Conservation (phyloP, 352 stramenopile species). For the Phytophthora pini region DNA sequence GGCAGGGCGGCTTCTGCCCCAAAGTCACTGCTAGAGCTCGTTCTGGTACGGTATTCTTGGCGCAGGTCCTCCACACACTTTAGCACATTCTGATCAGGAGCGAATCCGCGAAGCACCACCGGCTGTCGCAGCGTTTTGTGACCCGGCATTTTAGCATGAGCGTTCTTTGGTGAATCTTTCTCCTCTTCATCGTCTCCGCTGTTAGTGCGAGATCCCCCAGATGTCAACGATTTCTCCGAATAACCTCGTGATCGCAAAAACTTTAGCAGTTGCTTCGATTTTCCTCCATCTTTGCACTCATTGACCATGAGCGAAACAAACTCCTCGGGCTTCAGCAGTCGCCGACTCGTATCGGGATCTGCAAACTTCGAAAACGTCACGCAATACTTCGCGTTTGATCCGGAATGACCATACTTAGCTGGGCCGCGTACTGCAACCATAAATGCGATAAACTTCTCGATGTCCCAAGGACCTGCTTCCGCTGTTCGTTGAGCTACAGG, state of each 20-base stretch:
- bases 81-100: slow-evolving; percentile 77
- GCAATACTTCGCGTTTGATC: slow-evolving; percentile 43
- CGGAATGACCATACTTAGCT: slow-evolving; percentile 32
- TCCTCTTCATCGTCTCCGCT: slow-evolving; percentile 37
- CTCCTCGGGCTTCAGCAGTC: slow-evolving; percentile 40
- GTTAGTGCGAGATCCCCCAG: slow-evolving; percentile 14
- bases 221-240: slow-evolving; percentile 38
- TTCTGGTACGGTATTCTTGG: slow-evolving; percentile 22
- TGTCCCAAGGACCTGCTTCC: slow-evolving; percentile 48
- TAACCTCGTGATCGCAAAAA: slow-evolving; percentile 57
- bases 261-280: slow-evolving; percentile 52
- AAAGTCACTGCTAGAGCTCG: slow-evolving; percentile 4
- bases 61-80: slow-evolving; percentile 76
- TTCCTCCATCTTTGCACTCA: slow-evolving; percentile 52
- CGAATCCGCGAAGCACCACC: slow-evolving; percentile 49
- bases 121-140: slow-evolving; percentile 24
- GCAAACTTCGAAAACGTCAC: slow-evolving; percentile 79
- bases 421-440: slow-evolving; percentile 35
- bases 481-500: slow-evolving; percentile 13
- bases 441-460: slow-evolving; percentile 76
- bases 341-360: slow-evolving; percentile 38
- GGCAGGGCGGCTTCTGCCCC: slow-evolving; percentile 30
- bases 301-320: slow-evolving; percentile 53
- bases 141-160: slow-evolving; percentile 6
- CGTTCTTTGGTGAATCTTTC: slow-evolving; percentile 10